These are phyloP conservation scores for Tympanopsis confertula DNA, from an alignment of 2,329 filamentous ascomycete genomes.

Conservation along the genomic window DNA sequence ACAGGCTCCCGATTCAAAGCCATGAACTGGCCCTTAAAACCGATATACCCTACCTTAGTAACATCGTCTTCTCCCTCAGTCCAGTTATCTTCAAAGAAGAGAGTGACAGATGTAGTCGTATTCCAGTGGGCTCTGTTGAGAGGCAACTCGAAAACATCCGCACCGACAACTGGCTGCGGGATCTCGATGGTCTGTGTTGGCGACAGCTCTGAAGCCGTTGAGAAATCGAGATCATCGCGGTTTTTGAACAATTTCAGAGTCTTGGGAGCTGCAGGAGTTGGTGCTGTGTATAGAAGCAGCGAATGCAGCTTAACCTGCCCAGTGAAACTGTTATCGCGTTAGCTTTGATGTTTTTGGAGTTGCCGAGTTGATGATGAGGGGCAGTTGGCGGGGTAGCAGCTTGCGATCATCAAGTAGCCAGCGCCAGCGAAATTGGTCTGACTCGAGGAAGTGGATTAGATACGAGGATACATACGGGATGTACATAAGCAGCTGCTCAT, in stretches of 20 bases:
- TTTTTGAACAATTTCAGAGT: slow-evolving; percentile 1
- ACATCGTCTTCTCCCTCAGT: neutral
- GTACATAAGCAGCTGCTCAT: slow-evolving; percentile 1
- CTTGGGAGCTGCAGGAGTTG: neutral
- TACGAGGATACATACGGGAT: neutral
- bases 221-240: neutral
- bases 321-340: neutral
- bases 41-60: neutral
- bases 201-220: neutral
- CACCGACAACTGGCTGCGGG: neutral
- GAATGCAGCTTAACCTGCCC: neutral
- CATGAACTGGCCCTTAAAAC: slow-evolving; percentile 1
- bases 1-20: neutral
- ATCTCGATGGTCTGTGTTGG: slow-evolving; percentile 1
- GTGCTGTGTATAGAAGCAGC: neutral
- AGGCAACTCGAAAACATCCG: slow-evolving; percentile 1
- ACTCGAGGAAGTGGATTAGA: no score
- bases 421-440: no score
- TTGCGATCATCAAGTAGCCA: no score
- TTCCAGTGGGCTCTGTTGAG: slow-evolving; percentile 1
- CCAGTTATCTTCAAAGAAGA: slow-evolving; percentile 1
- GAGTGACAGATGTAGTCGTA: neutral
- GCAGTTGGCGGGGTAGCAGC: neutral
- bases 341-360: neutral
- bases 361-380: slow-evolving; percentile 1